These are phyloP conservation scores for Phytopythium oedochilum DNA, from an alignment of 352 stramenopile species.

Conservation along the genomic window DNA sequence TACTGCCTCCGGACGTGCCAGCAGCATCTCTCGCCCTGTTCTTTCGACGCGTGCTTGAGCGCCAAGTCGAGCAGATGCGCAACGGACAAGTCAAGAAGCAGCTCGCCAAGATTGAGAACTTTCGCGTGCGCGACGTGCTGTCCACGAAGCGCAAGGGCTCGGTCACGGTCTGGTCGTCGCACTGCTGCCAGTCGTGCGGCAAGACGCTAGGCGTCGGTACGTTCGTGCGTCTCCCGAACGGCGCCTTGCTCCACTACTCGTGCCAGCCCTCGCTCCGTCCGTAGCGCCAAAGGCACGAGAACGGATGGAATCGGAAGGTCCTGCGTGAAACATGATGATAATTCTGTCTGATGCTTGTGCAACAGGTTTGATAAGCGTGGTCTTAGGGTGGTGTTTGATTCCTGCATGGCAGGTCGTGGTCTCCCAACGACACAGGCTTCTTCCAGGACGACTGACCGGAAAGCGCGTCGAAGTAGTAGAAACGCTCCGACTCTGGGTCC, in stretches of 20 bases:
- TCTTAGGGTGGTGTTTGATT: not conserved
- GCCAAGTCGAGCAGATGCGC: conserved; percentile 64
- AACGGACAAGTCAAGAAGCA: conserved; percentile 85
- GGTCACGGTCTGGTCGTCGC: conserved; percentile 72
- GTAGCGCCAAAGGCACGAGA: not conserved
- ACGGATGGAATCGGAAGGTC: not conserved
- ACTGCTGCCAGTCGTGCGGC: conserved; percentile 64
- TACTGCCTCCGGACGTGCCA: conserved; percentile 57
- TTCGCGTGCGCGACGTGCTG: conserved; percentile 66
- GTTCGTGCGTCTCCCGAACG: conserved; percentile 60
- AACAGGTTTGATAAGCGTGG: not conserved
- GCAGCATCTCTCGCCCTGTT: conserved; percentile 47
- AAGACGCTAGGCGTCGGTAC: conserved; percentile 67
- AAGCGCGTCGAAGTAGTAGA: conserved; percentile 82
- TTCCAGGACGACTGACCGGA: conserved; percentile 74
- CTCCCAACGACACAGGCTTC: conserved; percentile 50
- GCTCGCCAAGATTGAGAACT: conserved; percentile 87
- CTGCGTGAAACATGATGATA: not conserved
- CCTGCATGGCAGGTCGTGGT: conserved; percentile 29
- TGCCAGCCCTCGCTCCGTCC: conserved; percentile 46
- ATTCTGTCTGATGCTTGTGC: not conserved
- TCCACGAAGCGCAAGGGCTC: conserved; percentile 59
- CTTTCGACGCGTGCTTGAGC: conserved; percentile 71
- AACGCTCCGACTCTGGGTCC: conserved; percentile 55
- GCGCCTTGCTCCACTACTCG: conserved; percentile 66